Base-by-base conservation (phyloP, 805 yeast species). In the Zygotorulaspora danielsina region DNA sequence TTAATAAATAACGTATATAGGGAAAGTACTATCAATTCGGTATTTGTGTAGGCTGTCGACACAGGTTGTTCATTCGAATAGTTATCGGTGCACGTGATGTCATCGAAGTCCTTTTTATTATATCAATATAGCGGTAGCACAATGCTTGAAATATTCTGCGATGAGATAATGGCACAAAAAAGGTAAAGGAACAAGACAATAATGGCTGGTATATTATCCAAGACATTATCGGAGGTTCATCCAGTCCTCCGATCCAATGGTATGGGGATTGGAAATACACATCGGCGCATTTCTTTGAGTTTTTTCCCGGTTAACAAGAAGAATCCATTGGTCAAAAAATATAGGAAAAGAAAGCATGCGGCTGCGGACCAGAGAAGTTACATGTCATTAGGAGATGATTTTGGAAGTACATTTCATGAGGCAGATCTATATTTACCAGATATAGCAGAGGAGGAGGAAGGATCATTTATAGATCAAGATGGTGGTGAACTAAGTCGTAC, bases 241-340 rank as follows among this genome's bases (percentile, higher is more conserved):
- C 65, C 69, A n/a, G 57, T 57, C 11, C 55, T 66, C 24, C 54
- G 65, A 40, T 65, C 71, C 6, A 60, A 62, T 41, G 72, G 72
- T 34, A 61, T 66, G 51, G 72, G 72, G 41, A 64, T 67, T 34
- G 69, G 65, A 5, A 67, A 61, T 45, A 60, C 67, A 3, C 70
- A 65, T 34, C 49, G 71, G 42, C 62, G 66, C 39, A 56, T 66
- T 24, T 56, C 67, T 3, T 44, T 67, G 12, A 63, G 62, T 4
- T 67, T 69, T 43, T 54, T 66, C 4, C 67, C 68, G 5, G 70
- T 71, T 2, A 61, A 69, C 33, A 68, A 67, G 20, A 61, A 62
- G 48, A 65, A 67, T n/a, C 71, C 71, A 4, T 46, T 69, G 36
- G 66, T 68, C 13, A 44, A 55, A 15, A 59, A 59, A 42, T 57